Percentiles rank a stretch among this genome's conserved stretches.
phyloP scores from a whole-genome alignment of 2,329 filamentous ascomycete species.

The Phyllosticta citriasiana region DNA sequence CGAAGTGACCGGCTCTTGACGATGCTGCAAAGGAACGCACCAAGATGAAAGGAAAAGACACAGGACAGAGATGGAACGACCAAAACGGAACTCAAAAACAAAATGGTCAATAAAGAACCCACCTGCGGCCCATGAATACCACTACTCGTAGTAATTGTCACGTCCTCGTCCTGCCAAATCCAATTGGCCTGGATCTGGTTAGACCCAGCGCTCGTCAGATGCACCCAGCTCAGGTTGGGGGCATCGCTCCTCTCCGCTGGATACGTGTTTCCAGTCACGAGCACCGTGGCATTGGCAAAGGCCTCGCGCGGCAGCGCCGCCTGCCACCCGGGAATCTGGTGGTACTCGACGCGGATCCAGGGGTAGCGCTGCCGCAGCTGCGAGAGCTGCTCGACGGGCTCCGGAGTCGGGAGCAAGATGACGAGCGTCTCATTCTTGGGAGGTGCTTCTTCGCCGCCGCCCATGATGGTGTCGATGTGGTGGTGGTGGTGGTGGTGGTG shows the following conservation, averaged over 20 bases:
- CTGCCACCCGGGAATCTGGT: background rate
- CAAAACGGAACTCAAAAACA: background rate
- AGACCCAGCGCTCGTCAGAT: slow-evolving; percentile 48
- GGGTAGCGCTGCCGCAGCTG: slow-evolving; percentile 22
- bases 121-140: slow-evolving; percentile 51
- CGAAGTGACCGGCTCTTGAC: background rate
- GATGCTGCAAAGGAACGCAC: background rate
- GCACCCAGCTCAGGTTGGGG: slow-evolving; percentile 40
- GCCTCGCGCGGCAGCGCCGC: slow-evolving; percentile 19
- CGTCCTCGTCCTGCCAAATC: slow-evolving; percentile 41
- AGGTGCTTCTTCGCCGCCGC: slow-evolving; percentile 31
- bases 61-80: background rate
- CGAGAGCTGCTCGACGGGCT: slow-evolving; percentile 17
- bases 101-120: background rate
- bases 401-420: slow-evolving; percentile 31
- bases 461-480: slow-evolving; percentile 23
- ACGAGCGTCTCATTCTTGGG: slow-evolving; percentile 26
- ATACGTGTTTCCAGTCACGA: slow-evolving; percentile 39
- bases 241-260: slow-evolving; percentile 28
- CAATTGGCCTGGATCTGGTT: slow-evolving; percentile 45
- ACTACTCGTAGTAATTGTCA: slow-evolving; percentile 45
- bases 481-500: background rate
- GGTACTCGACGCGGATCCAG: slow-evolving; percentile 22
- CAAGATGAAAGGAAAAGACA: background rate
- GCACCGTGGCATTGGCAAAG: slow-evolving; percentile 34